Evolutionary conservation across 805 yeast genomes (phyloP).

Genomic region (Cyberlindnera subsufficiens): DNA sequence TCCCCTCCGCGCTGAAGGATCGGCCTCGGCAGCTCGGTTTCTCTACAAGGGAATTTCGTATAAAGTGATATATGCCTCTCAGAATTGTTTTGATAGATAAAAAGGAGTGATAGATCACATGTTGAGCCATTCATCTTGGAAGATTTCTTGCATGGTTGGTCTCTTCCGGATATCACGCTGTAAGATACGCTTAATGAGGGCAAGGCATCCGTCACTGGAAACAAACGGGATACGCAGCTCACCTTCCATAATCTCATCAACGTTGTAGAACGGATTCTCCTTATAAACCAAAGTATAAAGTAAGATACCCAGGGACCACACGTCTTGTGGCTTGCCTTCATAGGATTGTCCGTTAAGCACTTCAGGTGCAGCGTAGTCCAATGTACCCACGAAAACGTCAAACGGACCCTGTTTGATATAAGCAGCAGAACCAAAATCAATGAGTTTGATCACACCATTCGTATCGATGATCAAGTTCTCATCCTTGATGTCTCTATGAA

Average conservation of each 20-base stretch:
- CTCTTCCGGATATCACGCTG: slow-evolving; percentile 61
- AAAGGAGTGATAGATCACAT: not conserved
- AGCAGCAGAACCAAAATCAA: slow-evolving; percentile 96
- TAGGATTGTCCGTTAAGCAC: slow-evolving; percentile 84
- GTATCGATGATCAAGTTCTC: slow-evolving; percentile 88
- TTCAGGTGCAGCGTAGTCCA: slow-evolving; percentile 97
- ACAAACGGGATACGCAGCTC: slow-evolving; percentile 66
- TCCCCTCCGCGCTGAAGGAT: no score
- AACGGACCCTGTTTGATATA: slow-evolving; percentile 88
- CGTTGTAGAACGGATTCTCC: slow-evolving; percentile 93
- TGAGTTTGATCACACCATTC: slow-evolving; percentile 72
- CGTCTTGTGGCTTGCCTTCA: slow-evolving; percentile 91
- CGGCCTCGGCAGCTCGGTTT: no score
- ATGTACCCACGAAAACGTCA: slow-evolving; percentile 95
- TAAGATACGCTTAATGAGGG: slow-evolving; percentile 58
- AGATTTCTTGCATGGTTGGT: slow-evolving; percentile 69
- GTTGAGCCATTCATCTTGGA: slow-evolving; percentile 64
- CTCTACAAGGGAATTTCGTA: no score
- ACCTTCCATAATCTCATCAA: slow-evolving; percentile 93
- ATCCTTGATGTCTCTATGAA: slow-evolving; percentile 92
- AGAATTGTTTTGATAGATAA: no score
- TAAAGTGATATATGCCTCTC: no score
- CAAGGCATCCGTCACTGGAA: slow-evolving; percentile 52
- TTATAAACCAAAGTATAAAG: slow-evolving; percentile 85
- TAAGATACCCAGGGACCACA: slow-evolving; percentile 94